phyloP scores from a whole-genome alignment of 2,329 filamentous ascomycete species.

The Sporothrix luriei region DNA sequence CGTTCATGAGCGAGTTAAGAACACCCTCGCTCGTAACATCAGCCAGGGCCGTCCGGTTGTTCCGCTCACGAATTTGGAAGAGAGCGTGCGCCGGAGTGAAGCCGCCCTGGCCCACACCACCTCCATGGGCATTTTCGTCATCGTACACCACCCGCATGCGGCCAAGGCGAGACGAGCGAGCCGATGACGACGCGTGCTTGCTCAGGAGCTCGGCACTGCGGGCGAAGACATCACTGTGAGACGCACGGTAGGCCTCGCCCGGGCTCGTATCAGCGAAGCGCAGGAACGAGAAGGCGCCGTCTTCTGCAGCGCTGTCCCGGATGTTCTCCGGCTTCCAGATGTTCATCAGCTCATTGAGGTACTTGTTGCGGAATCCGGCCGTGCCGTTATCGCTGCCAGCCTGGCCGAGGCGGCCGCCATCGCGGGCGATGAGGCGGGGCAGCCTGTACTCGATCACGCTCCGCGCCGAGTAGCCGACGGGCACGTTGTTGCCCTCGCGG shows the following conservation, averaged over 20 bases:
- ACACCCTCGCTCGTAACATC: constrained; percentile 72
- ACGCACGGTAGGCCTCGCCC: constrained; percentile 69
- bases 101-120: constrained; percentile 46
- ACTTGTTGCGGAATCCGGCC: constrained; percentile 79
- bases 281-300: constrained; percentile 81
- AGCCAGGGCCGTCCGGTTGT: constrained; percentile 66
- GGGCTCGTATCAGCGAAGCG: constrained; percentile 80
- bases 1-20: constrained; percentile 75
- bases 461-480: constrained; percentile 83
- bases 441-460: constrained; percentile 83
- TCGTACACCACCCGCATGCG: constrained; percentile 71
- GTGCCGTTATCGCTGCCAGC: constrained; percentile 70
- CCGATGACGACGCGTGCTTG: constrained; percentile 48
- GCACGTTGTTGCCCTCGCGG: constrained; percentile 78
- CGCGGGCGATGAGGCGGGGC: constrained; percentile 79
- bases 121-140: constrained; percentile 50
- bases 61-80: constrained; percentile 75
- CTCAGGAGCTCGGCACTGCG: constrained; percentile 59
- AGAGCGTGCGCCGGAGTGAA: constrained; percentile 75
- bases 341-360: constrained; percentile 80
- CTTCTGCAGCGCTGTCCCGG: constrained; percentile 60
- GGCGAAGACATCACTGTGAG: constrained; percentile 70
- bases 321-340: constrained; percentile 85
- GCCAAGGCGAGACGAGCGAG: constrained; percentile 53
- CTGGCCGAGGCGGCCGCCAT: constrained; percentile 74